Base-by-base conservation (phyloP, 2,329 filamentous ascomycete genomes). In the Herpotrichia juniperi region DNA sequence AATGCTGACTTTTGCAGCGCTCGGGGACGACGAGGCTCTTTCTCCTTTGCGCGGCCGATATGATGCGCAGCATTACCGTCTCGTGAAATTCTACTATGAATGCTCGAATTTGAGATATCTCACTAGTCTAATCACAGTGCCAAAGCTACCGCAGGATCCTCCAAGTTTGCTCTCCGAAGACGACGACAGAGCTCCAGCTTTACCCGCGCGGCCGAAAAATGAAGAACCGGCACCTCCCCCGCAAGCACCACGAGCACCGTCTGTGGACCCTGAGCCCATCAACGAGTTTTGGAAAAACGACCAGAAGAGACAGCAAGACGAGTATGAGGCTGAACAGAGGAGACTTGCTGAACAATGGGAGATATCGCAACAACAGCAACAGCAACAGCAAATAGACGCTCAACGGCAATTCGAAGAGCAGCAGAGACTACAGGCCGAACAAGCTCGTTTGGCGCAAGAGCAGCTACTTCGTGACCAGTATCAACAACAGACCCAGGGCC, bases 41-140 rank as follows among this genome's bases (percentile, higher is more conserved):
- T 88, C 93, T 59, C 94, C 93, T 1, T 84, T 99, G 6, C 88
- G 93, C 51, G 85, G 88, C 56, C 84, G 93, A 67, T 99, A 97
- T 73, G 89, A 97, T 73, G 92, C 94, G 12, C 94, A 97, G 69
- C 94, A 99, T 74, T 93, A 97, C 79, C 90, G 94, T 16, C 84
- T 99, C 14, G 90, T 96, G 70, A 94, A 96, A 69, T 99, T 97
- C 77, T 99, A 99, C 78, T 97, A 97, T 76, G 94, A 99, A 77
- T 99, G 94, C 76, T 97, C 94, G 10, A 99, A 97, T 74, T 82
- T 99, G 49, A 89, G 94, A 63, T 99, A 99, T 72, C 83, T 99
- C 43, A 99, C 94, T 12, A 96, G 92, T 67, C 81, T 99, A 46
- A 97, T 99, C 68, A 96, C 91, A 1, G 91, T 99, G 6, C 94